Conservation (phyloP, 495 filamentous ascomycete species). For the Umbilicaria muhlenbergii region DNA sequence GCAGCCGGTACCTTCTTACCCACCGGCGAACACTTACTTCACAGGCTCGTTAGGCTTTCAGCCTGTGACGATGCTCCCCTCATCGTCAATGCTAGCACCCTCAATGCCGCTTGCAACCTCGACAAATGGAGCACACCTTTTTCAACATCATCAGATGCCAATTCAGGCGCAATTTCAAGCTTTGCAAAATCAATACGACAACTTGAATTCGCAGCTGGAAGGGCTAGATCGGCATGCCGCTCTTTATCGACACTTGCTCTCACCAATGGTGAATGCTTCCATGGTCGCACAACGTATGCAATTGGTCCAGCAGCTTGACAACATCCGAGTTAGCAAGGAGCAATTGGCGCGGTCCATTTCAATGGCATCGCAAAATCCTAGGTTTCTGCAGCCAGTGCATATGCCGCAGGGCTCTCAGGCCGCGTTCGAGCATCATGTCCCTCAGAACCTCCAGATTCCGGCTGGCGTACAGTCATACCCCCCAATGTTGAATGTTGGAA, state of each 20-base stretch:
- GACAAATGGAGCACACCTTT: slow-evolving; percentile 7
- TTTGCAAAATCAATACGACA: slow-evolving; percentile 13
- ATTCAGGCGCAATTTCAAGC: slow-evolving; percentile 9
- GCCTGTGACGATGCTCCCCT: background rate
- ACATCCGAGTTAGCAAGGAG: slow-evolving; percentile 21
- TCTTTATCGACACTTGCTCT: slow-evolving; percentile 22
- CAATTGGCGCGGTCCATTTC: slow-evolving; percentile 15
- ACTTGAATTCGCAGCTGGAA: slow-evolving; percentile 18
- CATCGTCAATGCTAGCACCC: background rate
- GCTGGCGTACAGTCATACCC: too few species aligned
- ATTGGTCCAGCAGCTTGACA: slow-evolving; percentile 24
- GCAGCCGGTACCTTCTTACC: too few species aligned
- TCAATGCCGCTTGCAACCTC: slow-evolving; percentile 1
- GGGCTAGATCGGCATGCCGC: slow-evolving; percentile 26
- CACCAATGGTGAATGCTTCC: slow-evolving; percentile 15
- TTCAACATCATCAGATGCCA: slow-evolving; percentile 3
- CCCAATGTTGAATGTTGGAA: too few species aligned
- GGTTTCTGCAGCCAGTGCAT: too few species aligned
- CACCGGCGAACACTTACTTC: too few species aligned
- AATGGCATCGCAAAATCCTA: background rate
- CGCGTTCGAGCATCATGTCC: too few species aligned
- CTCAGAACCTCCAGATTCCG: too few species aligned
- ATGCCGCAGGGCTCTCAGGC: too few species aligned
- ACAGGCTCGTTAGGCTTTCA: too few species aligned
- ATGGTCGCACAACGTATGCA: slow-evolving; percentile 22